Percentiles rank a stretch among this genome's conserved stretches.
Evolutionary conservation across 305 asterid genomes (phyloP).

Genomic region (Fraxinus xanthoxyloides): DNA sequence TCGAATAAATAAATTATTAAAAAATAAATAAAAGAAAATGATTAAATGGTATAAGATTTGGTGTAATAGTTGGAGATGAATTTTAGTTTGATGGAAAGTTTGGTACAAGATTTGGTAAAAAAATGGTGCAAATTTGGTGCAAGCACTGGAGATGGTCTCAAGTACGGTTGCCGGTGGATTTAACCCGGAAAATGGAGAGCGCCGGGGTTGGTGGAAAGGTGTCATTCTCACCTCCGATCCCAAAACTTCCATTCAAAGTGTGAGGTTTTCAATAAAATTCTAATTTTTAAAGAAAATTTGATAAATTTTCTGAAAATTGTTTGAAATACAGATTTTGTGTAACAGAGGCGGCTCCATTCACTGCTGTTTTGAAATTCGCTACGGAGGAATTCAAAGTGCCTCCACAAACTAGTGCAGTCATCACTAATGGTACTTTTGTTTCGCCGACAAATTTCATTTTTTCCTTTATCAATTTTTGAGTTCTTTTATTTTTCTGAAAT

Average conservation of each 20-base stretch:
- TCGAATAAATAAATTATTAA: no score
- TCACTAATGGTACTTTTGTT: slow-evolving; percentile 66
- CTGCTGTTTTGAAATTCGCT: slow-evolving; percentile 89
- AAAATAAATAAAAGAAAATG: no score
- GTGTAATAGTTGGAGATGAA: no score
- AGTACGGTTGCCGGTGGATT: no score
- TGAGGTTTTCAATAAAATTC: slow-evolving; percentile 25
- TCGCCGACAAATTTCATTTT: not conserved
- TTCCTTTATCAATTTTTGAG: not conserved
- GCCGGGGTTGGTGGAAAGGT: slow-evolving; percentile 69
- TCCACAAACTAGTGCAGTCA: slow-evolving; percentile 93
- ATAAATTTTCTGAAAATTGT: not conserved
- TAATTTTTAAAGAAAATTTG: not conserved
- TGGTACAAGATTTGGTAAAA: no score
- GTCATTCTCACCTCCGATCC: slow-evolving; percentile 94
- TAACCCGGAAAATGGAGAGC: not conserved
- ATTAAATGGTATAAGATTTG: no score
- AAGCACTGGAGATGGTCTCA: no score
- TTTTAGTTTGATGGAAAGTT: no score
- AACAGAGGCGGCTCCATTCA: slow-evolving; percentile 95
- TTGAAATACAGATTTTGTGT: slow-evolving; percentile 66
- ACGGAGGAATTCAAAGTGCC: slow-evolving; percentile 99
- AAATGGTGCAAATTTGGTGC: no score
- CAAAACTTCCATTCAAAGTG: slow-evolving; percentile 93
- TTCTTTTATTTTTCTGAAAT: slow-evolving; percentile 17